phyloP scores from a whole-genome alignment of 2,329 filamentous ascomycete genomes.

The Colletotrichum sansevieriae region DNA sequence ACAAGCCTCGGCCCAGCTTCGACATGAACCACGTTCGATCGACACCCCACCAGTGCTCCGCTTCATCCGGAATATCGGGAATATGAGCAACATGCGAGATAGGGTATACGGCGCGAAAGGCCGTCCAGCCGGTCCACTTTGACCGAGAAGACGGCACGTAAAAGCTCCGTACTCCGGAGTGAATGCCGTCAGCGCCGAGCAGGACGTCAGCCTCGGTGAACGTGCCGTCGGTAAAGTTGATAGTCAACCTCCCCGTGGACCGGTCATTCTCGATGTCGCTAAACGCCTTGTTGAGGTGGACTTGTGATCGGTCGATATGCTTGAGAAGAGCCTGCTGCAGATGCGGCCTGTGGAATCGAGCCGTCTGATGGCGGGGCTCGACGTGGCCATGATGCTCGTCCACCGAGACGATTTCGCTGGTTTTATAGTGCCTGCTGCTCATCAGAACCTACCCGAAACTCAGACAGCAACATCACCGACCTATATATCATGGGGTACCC shows the following conservation, averaged over 20 bases:
- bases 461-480: slow-evolving; percentile 42
- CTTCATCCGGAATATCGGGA: slow-evolving; percentile 55
- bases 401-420: slow-evolving; percentile 58
- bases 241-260: slow-evolving; percentile 46
- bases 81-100: slow-evolving; percentile 55
- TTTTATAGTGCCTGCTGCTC: slow-evolving; percentile 53
- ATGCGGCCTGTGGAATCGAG: slow-evolving; percentile 62
- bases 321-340: slow-evolving; percentile 62
- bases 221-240: slow-evolving; percentile 63
- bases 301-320: slow-evolving; percentile 55
- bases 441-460: not conserved
- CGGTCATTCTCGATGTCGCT: slow-evolving; percentile 50
- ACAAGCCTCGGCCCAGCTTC: slow-evolving; percentile 55
- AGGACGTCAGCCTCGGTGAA: slow-evolving; percentile 59
- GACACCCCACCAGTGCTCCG: slow-evolving; percentile 59
- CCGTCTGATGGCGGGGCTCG: slow-evolving; percentile 54
- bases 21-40: slow-evolving; percentile 59
- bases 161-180: slow-evolving; percentile 59
- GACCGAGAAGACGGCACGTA: slow-evolving; percentile 57
- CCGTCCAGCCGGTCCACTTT: slow-evolving; percentile 58
- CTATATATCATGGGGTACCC: slow-evolving; percentile 60
- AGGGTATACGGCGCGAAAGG: slow-evolving; percentile 60
- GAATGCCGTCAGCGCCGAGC: slow-evolving; percentile 67
- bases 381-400: slow-evolving; percentile 56
- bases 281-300: slow-evolving; percentile 60